These are phyloP conservation scores for Penicillium pancosmium DNA, from an alignment of 495 filamentous ascomycete genomes.

Conservation along the genomic window DNA sequence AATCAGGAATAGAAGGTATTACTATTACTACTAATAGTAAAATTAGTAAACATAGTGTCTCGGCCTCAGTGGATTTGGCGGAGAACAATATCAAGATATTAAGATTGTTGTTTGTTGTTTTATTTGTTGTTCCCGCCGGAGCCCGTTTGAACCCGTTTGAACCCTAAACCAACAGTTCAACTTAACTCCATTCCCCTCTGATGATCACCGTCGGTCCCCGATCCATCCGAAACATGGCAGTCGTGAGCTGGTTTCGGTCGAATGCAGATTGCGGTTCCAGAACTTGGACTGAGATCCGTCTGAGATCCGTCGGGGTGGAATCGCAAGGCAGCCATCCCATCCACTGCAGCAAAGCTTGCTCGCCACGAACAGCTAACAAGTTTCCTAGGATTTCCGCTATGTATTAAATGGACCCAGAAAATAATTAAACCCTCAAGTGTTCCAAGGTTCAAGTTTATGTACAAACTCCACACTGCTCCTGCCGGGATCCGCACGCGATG, in stretches of 20 bases:
- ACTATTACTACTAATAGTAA: too few relatives aligned
- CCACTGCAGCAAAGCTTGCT: neutral
- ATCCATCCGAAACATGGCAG: neutral
- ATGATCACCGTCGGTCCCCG: neutral
- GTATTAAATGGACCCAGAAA: too few relatives aligned
- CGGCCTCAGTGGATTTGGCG: too few relatives aligned
- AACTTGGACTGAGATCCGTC: neutral
- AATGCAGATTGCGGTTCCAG: neutral
- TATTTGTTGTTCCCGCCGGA: neutral
- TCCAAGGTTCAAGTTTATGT: too few relatives aligned
- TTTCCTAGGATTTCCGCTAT: too few relatives aligned
- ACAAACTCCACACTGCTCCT: neutral
- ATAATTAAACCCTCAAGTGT: too few relatives aligned
- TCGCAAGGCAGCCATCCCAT: neutral
- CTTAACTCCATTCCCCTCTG: neutral
- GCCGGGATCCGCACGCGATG: conserved; percentile 14
- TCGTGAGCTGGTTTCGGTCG: neutral
- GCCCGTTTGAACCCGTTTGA: neutral
- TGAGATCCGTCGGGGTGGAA: neutral
- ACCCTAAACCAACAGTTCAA: neutral
- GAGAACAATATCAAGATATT: neutral
- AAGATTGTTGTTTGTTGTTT: neutral
- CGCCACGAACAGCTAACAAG: neutral
- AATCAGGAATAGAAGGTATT: too few relatives aligned
- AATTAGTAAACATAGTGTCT: too few relatives aligned